Evolutionary conservation across 345 rosid species (phyloP), one percentile per base, ranked within the genome.

Genomic region (Gynandropsis gynandra): DNA sequence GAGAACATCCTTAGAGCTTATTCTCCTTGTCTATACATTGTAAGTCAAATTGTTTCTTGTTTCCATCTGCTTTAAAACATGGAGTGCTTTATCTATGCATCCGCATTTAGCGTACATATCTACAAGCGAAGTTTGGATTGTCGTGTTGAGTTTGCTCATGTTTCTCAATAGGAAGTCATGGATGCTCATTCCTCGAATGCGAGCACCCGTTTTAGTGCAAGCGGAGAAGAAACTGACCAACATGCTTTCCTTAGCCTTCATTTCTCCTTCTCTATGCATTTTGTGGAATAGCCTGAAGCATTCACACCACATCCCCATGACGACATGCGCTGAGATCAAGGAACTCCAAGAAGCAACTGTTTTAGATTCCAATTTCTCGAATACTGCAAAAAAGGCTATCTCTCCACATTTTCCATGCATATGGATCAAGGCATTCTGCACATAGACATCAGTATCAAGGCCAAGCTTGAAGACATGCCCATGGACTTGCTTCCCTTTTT

Each of bases 1-100:
- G 73, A 67, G 70, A 56, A 70, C 53, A 70, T 15, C 21, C 52
- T 34, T 16, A 74, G 17, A 55, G 78, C 75, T 56, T 58, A 56
- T 50, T 60, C 70, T 40, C 75, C 75, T 54, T 66, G 67, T 47
- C 78, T 73, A n/a, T 74, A 67, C 59, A 63, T 62, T 69, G 63
- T 73, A 73, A 47, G 69, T 68, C 67, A 62, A 10, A 29, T 11
- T 40, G 13, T 69, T 73, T 64, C 56, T 69, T 1, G 16, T 32
- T 4, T 53, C 54, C 74, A 69, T 73, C 60, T 59, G 69, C 53
- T 42, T 43, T 39, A 73, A 73, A 16, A 69, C 21, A 37, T n/a
- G n/a, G n/a, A n/a, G n/a, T n/a, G n/a, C n/a, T n/a, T n/a, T n/a
- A n/a, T n/a, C n/a, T n/a, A n/a, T n/a, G n/a, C n/a, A n/a, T n/a